phyloP scores from a whole-genome alignment of 1,139 yeast species.

The Zygosaccharomyces sapae region DNA sequence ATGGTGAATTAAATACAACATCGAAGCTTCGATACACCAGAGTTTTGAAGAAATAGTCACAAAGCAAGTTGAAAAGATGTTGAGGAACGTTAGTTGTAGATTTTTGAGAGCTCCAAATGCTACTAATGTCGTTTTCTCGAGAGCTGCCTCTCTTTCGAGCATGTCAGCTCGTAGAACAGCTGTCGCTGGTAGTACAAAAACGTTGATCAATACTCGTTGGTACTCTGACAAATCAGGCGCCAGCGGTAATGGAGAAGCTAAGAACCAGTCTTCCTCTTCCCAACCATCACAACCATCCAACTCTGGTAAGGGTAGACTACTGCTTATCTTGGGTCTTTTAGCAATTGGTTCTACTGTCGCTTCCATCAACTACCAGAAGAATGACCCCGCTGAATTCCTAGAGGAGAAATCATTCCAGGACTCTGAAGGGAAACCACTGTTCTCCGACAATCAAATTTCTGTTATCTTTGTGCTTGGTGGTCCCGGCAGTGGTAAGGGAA shows the following conservation, averaged over 20 bases:
- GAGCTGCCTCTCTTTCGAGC: neutral
- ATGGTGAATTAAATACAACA: neutral
- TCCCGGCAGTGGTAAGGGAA: slow-evolving; percentile 92
- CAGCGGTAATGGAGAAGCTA: neutral
- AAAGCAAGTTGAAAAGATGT: neutral
- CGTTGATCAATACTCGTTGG: neutral
- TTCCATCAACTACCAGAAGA: slow-evolving; percentile 44
- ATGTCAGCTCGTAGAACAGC: neutral
- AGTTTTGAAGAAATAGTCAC: neutral
- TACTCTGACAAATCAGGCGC: slow-evolving; percentile 1
- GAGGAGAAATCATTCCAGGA: slow-evolving; percentile 35
- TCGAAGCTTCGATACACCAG: neutral
- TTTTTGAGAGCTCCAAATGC: neutral
- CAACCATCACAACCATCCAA: slow-evolving; percentile 4
- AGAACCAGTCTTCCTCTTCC: neutral
- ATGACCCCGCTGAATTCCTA: slow-evolving; percentile 45
- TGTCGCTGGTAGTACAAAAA: neutral
- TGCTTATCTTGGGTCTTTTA: slow-evolving; percentile 34
- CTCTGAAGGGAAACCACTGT: slow-evolving; percentile 39
- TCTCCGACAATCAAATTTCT: slow-evolving; percentile 59
- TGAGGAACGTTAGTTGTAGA: neutral
- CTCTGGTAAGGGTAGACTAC: slow-evolving; percentile 24
- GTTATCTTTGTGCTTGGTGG: slow-evolving; percentile 87
- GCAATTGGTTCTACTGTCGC: slow-evolving; percentile 47
- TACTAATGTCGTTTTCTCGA: neutral